Evolutionary conservation across 2,329 filamentous ascomycete species (phyloP).

Genomic region (Ophiostoma quercus): DNA sequence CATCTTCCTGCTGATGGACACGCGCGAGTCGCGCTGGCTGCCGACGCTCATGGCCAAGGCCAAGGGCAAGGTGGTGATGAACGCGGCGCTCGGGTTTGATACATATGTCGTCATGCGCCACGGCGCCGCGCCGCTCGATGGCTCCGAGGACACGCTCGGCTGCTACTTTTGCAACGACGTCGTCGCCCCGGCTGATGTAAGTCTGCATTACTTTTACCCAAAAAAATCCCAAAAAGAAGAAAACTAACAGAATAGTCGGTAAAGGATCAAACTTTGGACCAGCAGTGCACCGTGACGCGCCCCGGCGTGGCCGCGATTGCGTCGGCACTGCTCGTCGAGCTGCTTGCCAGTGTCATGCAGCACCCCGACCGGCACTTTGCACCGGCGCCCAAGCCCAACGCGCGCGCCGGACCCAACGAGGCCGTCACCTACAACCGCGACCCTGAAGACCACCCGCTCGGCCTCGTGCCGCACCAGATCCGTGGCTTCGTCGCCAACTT

Average conservation of each 20-base stretch:
- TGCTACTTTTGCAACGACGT: conserved; percentile 99
- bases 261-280: conserved; percentile 91
- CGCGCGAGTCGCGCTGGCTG: conserved; percentile 87
- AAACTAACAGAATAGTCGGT: conserved; percentile 57
- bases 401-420: conserved; percentile 35
- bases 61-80: conserved; percentile 89
- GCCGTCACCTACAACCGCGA: conserved; percentile 48
- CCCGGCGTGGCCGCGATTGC: conserved; percentile 90
- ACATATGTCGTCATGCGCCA: conserved; percentile 97
- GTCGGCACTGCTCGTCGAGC: conserved; percentile 82
- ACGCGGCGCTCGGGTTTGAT: conserved; percentile 92
- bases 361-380: conserved; percentile 67
- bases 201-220: conserved; percentile 36
- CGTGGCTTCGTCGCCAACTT: conserved; percentile 72
- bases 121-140: conserved; percentile 58
- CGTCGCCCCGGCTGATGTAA: conserved; percentile 85
- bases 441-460: conserved; percentile 55
- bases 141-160: conserved; percentile 64
- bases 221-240: neutral
- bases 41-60: conserved; percentile 95
- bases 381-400: conserved; percentile 46
- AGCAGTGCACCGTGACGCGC: conserved; percentile 95
- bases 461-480: conserved; percentile 72
- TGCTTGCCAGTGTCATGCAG: conserved; percentile 81
- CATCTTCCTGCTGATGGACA: conserved; percentile 96